Evolutionary conservation across 208 protist genomes (phyloP), one percentile per base, ranked within the genome.

Genomic region (Trypanosoma scelopori): DNA sequence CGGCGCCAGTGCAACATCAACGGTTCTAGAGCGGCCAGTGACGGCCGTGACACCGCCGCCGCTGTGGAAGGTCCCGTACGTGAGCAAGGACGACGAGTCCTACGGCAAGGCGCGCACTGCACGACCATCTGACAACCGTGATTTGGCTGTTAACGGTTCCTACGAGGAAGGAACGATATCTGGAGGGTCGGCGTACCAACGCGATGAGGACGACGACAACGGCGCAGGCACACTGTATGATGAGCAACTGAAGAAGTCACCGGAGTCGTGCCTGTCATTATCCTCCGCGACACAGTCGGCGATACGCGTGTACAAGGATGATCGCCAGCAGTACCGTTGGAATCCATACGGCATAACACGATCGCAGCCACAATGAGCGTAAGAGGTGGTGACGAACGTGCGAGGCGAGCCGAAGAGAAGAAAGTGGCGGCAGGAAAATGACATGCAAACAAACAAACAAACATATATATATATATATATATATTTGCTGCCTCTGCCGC

Each of bases 221-320:
- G 30, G 12, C 27, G 35, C 18, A 4, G 6, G 16, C 5, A 6
- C 22, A 20, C 35, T 11, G 12, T 43, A 59, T 59, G 37, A 59
- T 30, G 35, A 16, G 32, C 32, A 27, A 18, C 1, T 13, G 35
- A 57, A 39, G 9, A 13, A 32, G 20, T 55, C 53, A 27, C 4
- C 20, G 42, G 43, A 39, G 57, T 52, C 46, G 25, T 51, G 22
- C 13, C 42, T 28, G 28, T 51, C 41, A 28, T 11, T 35, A 25
- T 39, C 28, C 9, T 49, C 55, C 55, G 2, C 13, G 13, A n/a
- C 30, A 46, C 22, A 48, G 16, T 61, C 39, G 42, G n/a, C 42
- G 43, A 28, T 63, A 47, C 57, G 57, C 35, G n/a, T 63, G 23
- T 63, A 37, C 28, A 49, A 63, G 28, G 39, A 63, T 3, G 39